Conservation (phyloP, 1,284 basidiomycete species). For the Cronartium quercuum region DNA sequence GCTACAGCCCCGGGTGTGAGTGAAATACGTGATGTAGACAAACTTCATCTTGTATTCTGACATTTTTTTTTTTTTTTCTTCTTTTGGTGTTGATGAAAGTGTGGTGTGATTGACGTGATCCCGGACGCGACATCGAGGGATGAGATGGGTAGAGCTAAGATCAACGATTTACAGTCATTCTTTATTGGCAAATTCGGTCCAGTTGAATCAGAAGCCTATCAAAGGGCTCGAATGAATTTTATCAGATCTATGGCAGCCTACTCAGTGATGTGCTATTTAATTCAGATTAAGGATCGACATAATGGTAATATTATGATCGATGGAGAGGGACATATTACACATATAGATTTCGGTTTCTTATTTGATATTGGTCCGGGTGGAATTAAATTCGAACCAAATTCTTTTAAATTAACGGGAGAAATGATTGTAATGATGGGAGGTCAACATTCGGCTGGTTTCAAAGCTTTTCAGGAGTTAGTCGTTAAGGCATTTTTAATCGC, state of each 20-base stretch:
- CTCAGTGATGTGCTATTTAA: conserved; percentile 94
- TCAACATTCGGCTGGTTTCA: conserved; percentile 81
- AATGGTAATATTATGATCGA: conserved; percentile 99
- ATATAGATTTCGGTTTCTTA: conserved; percentile 95
- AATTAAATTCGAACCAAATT: conserved; percentile 92
- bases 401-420: conserved; percentile 96
- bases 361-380: conserved; percentile 90
- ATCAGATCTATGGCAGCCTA: conserved; percentile 99
- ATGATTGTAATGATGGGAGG: conserved; percentile 99
- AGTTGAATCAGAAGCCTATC: conserved; percentile 80
- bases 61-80: neutral
- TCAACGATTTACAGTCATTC: conserved; percentile 90
- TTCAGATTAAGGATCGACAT: conserved; percentile 96
- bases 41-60: neutral
- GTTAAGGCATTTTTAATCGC: conserved; percentile 95
- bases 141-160: conserved; percentile 98
- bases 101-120: conserved; percentile 97
- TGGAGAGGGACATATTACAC: conserved; percentile 88
- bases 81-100: conserved; percentile 54
- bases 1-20: conserved; percentile 90
- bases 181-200: conserved; percentile 93
- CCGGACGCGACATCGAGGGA: conserved; percentile 96
- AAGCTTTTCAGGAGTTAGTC: conserved; percentile 84
- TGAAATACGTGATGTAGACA: conserved; percentile 36
- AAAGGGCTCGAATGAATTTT: conserved; percentile 88